Percentiles rank a stretch among this genome's conserved stretches.
Conservation (phyloP, 2,329 filamentous ascomycete species). For the Pyrenochaeta sp. region DNA sequence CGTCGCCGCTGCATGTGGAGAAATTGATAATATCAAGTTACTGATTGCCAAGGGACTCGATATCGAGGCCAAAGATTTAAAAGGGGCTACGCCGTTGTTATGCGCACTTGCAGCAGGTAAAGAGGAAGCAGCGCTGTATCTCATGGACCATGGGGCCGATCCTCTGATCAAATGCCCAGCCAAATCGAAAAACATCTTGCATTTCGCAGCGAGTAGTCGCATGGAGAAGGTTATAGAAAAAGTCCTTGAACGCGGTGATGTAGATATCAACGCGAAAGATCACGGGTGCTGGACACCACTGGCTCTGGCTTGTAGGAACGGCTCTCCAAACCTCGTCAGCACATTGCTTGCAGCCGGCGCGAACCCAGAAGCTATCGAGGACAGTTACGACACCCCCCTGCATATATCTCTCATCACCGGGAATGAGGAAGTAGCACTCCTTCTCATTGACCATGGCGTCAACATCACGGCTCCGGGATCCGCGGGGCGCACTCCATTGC, state of each 20-base stretch:
- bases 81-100: conserved; percentile 25
- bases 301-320: conserved; percentile 17
- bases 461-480: background rate
- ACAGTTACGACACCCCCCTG: conserved; percentile 16
- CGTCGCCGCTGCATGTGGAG: conserved; percentile 21
- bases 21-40: conserved; percentile 9
- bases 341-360: conserved; percentile 27
- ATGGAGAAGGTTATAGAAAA: no score
- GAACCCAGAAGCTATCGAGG: conserved; percentile 16
- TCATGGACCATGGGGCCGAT: conserved; percentile 19
- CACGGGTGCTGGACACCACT: conserved; percentile 18
- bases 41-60: conserved; percentile 12
- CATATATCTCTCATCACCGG: conserved; percentile 25
- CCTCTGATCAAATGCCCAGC: conserved; percentile 4
- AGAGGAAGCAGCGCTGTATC: conserved; percentile 16
- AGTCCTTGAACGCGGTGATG: background rate
- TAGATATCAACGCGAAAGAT: conserved; percentile 11
- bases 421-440: conserved; percentile 10
- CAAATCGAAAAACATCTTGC: conserved; percentile 15
- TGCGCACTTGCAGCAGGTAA: conserved; percentile 17
- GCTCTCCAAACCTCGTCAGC: conserved; percentile 10
- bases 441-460: conserved; percentile 14
- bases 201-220: conserved; percentile 9
- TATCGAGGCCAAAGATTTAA: conserved; percentile 15
- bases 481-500: conserved; percentile 3